A percentile compares a stretch with the other conserved stretches of the same genome.
Evolutionary conservation across 495 filamentous ascomycete genomes (phyloP).

Genomic region (Lepidopterella palustris): DNA sequence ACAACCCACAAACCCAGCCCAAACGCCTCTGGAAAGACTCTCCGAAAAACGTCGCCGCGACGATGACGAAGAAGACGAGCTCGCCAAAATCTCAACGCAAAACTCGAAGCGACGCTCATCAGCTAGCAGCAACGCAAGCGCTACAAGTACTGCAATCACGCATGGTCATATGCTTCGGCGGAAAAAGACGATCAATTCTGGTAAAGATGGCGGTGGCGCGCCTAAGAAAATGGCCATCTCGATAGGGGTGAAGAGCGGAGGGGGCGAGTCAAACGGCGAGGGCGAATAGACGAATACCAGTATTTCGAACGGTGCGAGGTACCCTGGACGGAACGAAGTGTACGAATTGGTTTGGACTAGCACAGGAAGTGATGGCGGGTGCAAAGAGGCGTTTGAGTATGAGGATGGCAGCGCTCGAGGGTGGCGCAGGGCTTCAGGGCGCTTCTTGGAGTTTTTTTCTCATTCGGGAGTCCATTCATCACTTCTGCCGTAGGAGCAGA

Average conservation of each 20-base stretch:
- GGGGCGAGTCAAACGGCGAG: background rate
- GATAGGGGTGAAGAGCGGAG: conserved; percentile 23
- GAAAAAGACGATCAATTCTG: conserved; percentile 29
- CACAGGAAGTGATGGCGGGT: background rate
- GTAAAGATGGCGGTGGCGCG: conserved; percentile 28
- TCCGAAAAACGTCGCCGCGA: conserved; percentile 87
- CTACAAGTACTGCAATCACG: conserved; percentile 1
- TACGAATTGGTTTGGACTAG: background rate
- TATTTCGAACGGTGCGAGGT: background rate
- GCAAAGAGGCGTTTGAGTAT: background rate
- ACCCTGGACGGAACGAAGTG: background rate
- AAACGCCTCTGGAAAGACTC: conserved; percentile 64
- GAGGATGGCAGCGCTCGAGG: background rate
- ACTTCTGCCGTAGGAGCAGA: background rate
- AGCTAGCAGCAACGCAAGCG: conserved; percentile 18
- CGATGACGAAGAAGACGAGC: conserved; percentile 60
- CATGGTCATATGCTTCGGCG: conserved; percentile 25
- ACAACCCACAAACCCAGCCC: conserved; percentile 27
- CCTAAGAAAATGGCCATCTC: conserved; percentile 33
- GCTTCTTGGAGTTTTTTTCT: background rate
- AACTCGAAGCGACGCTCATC: conserved; percentile 33
- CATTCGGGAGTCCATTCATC: no score
- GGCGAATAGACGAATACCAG: background rate
- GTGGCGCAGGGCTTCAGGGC: background rate
- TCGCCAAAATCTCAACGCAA: conserved; percentile 37